A percentile compares a stretch with the other conserved stretches of the same genome.
These are phyloP conservation scores for Ustilago trichophora DNA, from an alignment of 1,284 basidiomycete genomes.

Conservation along the genomic window DNA sequence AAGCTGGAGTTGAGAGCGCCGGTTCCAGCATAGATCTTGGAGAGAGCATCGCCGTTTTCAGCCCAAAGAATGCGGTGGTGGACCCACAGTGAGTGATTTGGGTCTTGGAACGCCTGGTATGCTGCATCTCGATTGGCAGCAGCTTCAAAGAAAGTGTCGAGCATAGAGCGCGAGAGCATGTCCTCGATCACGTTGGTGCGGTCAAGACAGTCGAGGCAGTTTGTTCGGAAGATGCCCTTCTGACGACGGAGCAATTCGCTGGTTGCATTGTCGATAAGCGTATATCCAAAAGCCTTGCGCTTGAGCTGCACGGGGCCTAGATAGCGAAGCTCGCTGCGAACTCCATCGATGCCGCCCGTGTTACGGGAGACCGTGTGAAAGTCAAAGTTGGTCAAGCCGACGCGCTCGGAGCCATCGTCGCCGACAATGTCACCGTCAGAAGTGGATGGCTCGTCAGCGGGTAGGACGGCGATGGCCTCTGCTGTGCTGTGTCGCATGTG, in stretches of 20 bases:
- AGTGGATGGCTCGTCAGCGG: conserved; percentile 18
- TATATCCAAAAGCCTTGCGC: conserved; percentile 85
- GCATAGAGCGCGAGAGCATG: conserved; percentile 57
- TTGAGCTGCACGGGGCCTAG: conserved; percentile 67
- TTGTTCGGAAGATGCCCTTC: conserved; percentile 88
- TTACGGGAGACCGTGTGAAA: conserved; percentile 85
- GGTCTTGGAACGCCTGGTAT: conserved; percentile 30
- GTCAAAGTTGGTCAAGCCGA: conserved; percentile 84
- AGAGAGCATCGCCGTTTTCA: conserved; percentile 64
- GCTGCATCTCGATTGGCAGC: conserved; percentile 20
- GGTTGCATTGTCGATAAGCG: conserved; percentile 72
- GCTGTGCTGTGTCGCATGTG: conserved; percentile 53
- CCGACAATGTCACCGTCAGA: conserved; percentile 7
- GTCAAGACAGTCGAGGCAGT: conserved; percentile 95
- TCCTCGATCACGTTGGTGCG: conserved; percentile 99
- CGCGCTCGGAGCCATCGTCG: conserved; percentile 42
- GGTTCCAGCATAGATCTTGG: conserved; percentile 92
- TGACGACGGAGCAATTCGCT: conserved; percentile 69
- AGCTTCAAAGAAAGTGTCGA: conserved; percentile 52
- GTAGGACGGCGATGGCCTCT: conserved; percentile 35
- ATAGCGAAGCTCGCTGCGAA: conserved; percentile 78
- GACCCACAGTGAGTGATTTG: conserved; percentile 74
- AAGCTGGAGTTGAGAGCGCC: conserved; percentile 95
- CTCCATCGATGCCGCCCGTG: conserved; percentile 84
- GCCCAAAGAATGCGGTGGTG: conserved; percentile 95